Base-by-base conservation (phyloP, 176 grass and related monocot genomes). In the Paspalum vaginatum region DNA sequence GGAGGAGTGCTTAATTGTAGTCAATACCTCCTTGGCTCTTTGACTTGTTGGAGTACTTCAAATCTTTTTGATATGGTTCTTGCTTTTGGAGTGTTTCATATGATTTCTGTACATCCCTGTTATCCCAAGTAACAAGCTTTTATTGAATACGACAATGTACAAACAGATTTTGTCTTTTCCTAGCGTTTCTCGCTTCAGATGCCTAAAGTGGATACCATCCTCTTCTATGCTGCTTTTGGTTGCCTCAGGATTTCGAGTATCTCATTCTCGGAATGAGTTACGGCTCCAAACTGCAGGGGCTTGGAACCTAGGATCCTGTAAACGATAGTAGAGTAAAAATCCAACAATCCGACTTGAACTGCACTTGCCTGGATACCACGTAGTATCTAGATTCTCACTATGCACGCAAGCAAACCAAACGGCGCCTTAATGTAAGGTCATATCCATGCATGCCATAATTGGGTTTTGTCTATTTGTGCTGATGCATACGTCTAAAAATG, bases 381-480 rank as follows among this genome's bases (percentile, higher is more conserved):
- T 32, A 32, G 3, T 32, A 32, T 32, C 32, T 32, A 32, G 32
- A 32, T 32, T 32, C 32, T 32, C 32, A 32, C 32, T 32, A 32
- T 32, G 2, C 32, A 32, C 3, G 32, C 3, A 32, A 32, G 32
- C 32, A 32, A 32, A 32, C 32, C 32, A 32, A 32, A 32, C 32
- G 32, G 3, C 32, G 3, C 32, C 51, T 45, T 63, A 18, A 44
- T 47, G 40, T 38, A 72, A 74, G 6, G 24, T n/a, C 20, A 5
- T 71, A 42, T 63, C 55, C 51, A 40, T 71, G 42, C n/a, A 72
- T 79, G 55, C 46, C 45, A 47, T 81, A 42, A 13, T 85, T 84
- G 65, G 18, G 40, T 1, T 85, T 42, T 83, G 56, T 52, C 59
- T 76, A 16, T 60, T 83, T 86, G 6, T 46, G 16, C 45, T 85